Conservation (phyloP, 164 flowering plant species). For the Echeveria elegans region DNA sequence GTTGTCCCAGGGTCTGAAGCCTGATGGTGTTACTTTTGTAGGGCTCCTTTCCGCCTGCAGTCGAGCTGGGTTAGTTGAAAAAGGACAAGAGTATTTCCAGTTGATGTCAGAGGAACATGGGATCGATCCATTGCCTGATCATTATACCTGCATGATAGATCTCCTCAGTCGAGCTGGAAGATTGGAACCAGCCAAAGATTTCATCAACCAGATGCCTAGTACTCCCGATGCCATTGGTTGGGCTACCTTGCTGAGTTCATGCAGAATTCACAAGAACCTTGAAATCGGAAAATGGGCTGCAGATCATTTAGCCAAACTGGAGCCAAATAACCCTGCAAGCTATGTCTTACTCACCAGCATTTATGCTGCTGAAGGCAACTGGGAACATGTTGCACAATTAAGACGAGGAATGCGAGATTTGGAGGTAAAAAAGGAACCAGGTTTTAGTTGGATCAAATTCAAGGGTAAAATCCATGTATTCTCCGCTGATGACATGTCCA, state of each 20-base stretch:
- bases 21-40: conserved; percentile 77
- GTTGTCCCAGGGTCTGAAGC: conserved; percentile 50
- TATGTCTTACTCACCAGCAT: conserved; percentile 70
- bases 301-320: conserved; percentile 49
- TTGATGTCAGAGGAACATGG: conserved; percentile 55
- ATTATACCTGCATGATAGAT: conserved; percentile 87
- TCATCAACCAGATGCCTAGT: conserved; percentile 60
- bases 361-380: conserved; percentile 68
- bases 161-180: conserved; percentile 73
- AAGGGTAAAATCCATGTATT: background rate
- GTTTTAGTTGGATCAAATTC: conserved; percentile 19
- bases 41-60: conserved; percentile 90
- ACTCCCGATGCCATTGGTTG: conserved; percentile 70
- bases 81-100: conserved; percentile 47
- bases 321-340: conserved; percentile 70
- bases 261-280: conserved; percentile 51
- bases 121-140: conserved; percentile 47
- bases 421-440: conserved; percentile 68
- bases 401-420: conserved; percentile 55
- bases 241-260: conserved; percentile 73
- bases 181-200: conserved; percentile 63
- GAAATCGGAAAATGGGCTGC: conserved; percentile 92
- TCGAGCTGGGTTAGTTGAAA: conserved; percentile 73
- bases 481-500: background rate
- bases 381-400: conserved; percentile 65